Conservation (phyloP, 768 basidiomycete species). For the Agaricus blazei region DNA sequence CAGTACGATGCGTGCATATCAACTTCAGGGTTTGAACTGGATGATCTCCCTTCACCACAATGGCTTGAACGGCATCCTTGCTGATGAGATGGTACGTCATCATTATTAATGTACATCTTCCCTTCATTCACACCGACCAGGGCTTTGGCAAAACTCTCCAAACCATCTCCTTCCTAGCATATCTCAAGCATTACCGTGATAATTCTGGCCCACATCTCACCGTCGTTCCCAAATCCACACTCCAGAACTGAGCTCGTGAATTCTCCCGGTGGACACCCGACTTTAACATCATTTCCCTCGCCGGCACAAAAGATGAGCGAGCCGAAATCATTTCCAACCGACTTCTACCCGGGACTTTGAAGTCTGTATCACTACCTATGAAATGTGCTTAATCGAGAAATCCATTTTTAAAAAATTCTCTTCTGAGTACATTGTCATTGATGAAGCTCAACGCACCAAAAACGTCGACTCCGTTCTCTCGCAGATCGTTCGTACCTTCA, state of each 20-base stretch:
- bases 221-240: conserved; percentile 97
- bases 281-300: conserved; percentile 74
- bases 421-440: no score
- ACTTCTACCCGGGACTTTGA: conserved; percentile 89
- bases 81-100: conserved; percentile 82
- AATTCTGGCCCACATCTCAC: conserved; percentile 67
- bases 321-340: conserved; percentile 72
- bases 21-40: conserved; percentile 95
- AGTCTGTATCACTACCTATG: conserved; percentile 94
- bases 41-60: conserved; percentile 96
- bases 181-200: no score
- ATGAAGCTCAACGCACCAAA: conserved; percentile 79
- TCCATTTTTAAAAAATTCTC: conserved; percentile 75
- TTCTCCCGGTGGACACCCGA: conserved; percentile 90
- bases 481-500: conserved; percentile 90
- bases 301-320: conserved; percentile 88
- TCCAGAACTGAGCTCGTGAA: conserved; percentile 96
- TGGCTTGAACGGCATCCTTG: conserved; percentile 93
- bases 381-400: conserved; percentile 95
- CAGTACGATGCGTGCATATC: conserved; percentile 89
- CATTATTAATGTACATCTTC: neutral
- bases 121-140: no score
- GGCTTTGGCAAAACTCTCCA: no score
- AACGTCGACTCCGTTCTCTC: conserved; percentile 95
- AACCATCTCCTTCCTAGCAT: no score